phyloP scores from a whole-genome alignment of 495 filamentous ascomycete species.

The Lindgomyces ingoldianus region DNA sequence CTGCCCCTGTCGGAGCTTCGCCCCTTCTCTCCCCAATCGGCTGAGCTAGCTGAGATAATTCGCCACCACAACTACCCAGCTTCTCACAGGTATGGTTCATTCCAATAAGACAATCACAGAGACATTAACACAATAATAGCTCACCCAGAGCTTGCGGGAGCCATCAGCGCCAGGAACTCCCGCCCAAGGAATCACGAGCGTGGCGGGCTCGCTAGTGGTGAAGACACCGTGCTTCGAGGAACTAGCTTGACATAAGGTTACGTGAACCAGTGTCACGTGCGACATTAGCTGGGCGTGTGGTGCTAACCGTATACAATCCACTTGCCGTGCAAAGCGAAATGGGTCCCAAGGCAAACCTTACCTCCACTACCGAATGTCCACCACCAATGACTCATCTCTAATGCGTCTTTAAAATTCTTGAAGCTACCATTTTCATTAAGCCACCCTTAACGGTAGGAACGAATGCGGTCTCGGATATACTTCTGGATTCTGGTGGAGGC shows the following conservation, averaged over 20 bases:
- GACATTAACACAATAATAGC: constrained; percentile 8
- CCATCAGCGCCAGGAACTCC: constrained; percentile 24
- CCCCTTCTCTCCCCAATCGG: constrained; percentile 25
- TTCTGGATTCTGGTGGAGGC: background rate
- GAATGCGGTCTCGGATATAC: background rate
- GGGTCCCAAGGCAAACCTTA: background rate
- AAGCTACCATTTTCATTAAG: background rate
- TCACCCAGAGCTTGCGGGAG: constrained; percentile 15
- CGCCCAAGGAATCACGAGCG: background rate
- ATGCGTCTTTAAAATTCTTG: background rate
- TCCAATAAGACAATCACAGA: background rate
- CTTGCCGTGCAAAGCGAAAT: background rate
- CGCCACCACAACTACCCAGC: constrained; percentile 6
- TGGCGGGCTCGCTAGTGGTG: constrained; percentile 12
- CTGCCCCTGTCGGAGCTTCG: too few species aligned
- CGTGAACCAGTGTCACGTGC: too few species aligned
- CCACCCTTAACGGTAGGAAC: background rate
- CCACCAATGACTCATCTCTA: background rate
- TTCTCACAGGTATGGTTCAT: constrained; percentile 22
- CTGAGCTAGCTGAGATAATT: constrained; percentile 4
- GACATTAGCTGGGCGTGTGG: too few species aligned
- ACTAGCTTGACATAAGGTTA: too few species aligned
- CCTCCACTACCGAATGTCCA: background rate
- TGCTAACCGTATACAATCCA: too few species aligned
- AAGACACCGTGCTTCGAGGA: constrained; percentile 12